Evolutionary conservation across 2,329 filamentous ascomycete species (phyloP).

Genomic region (Capronia epimyces): DNA sequence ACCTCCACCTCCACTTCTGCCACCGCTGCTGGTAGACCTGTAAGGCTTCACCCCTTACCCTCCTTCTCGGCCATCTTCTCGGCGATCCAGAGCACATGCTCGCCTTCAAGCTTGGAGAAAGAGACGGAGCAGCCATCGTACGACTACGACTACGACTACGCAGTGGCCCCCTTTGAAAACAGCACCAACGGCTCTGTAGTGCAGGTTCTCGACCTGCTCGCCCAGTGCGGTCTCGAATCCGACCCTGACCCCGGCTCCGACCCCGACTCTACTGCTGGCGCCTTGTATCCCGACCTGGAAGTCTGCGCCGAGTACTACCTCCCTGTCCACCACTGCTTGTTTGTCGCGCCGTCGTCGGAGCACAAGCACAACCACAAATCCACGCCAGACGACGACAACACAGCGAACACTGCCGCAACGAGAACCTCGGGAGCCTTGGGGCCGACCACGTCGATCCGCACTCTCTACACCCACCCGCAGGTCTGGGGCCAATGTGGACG

Average conservation of each 20-base stretch:
- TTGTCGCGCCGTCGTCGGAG: constrained; percentile 42
- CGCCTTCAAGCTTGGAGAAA: constrained; percentile 23
- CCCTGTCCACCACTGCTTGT: constrained; percentile 78
- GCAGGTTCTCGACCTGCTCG: constrained; percentile 82
- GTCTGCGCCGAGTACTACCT: constrained; percentile 83
- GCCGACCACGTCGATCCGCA: constrained; percentile 51
- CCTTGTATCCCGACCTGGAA: constrained; percentile 59
- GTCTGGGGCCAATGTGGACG: constrained; percentile 84
- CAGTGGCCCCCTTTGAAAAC: constrained; percentile 93
- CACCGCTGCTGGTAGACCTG: constrained; percentile 12
- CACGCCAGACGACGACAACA: not conserved
- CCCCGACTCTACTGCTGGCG: constrained; percentile 14
- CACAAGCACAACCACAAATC: not conserved
- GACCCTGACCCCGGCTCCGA: not conserved
- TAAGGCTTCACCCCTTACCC: constrained; percentile 16
- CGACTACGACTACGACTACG: constrained; percentile 62
- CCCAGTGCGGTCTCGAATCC: constrained; percentile 55
- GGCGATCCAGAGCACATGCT: constrained; percentile 52
- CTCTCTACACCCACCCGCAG: constrained; percentile 89
- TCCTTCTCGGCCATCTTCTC: constrained; percentile 34
- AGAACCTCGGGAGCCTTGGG: not conserved
- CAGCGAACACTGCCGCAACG: not conserved
- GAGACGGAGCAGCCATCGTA: constrained; percentile 28
- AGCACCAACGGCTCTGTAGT: constrained; percentile 90
- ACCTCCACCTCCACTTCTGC: not conserved